phyloP scores from a whole-genome alignment of 2,329 filamentous ascomycete genomes.

The Aspergillus candidus region DNA sequence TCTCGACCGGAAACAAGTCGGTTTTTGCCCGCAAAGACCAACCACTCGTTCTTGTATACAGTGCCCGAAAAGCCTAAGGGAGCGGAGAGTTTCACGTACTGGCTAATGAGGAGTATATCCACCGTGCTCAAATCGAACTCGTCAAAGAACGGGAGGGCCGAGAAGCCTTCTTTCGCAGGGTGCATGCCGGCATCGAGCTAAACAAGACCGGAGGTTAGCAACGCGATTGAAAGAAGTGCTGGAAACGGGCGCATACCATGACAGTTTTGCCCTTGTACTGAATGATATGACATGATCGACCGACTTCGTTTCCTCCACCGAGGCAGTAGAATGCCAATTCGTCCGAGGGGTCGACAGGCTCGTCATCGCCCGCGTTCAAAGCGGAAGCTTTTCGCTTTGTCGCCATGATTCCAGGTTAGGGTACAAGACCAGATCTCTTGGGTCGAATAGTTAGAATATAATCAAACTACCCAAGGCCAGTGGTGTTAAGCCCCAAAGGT shows the following conservation, averaged over 20 bases:
- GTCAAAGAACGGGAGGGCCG: slow-evolving; percentile 92
- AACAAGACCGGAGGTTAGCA: slow-evolving; percentile 6
- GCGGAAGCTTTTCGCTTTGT: slow-evolving; percentile 82
- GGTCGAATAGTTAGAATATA: not conserved
- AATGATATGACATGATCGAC: slow-evolving; percentile 92
- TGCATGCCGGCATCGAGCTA: slow-evolving; percentile 97
- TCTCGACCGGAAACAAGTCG: not conserved
- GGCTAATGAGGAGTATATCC: slow-evolving; percentile 94
- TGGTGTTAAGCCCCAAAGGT: not conserved
- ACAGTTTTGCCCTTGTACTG: slow-evolving; percentile 99
- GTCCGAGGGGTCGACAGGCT: slow-evolving; percentile 86
- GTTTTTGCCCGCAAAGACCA: not conserved
- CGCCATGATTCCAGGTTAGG: slow-evolving; percentile 57
- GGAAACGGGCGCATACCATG: slow-evolving; percentile 60
- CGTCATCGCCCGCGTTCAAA: slow-evolving; percentile 65
- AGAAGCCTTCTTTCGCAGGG: slow-evolving; percentile 89
- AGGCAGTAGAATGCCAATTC: slow-evolving; percentile 91
- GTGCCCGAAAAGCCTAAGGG: slow-evolving; percentile 10
- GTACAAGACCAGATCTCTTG: not conserved
- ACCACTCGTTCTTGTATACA: too few species aligned
- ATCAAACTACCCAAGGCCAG: not conserved
- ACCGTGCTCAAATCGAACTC: slow-evolving; percentile 97
- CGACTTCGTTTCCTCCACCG: slow-evolving; percentile 94
- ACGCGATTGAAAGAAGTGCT: not conserved
- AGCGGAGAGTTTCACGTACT: slow-evolving; percentile 63